phyloP scores from a whole-genome alignment of 768 basidiomycete genomes.

The Russula griseocarnosa region DNA sequence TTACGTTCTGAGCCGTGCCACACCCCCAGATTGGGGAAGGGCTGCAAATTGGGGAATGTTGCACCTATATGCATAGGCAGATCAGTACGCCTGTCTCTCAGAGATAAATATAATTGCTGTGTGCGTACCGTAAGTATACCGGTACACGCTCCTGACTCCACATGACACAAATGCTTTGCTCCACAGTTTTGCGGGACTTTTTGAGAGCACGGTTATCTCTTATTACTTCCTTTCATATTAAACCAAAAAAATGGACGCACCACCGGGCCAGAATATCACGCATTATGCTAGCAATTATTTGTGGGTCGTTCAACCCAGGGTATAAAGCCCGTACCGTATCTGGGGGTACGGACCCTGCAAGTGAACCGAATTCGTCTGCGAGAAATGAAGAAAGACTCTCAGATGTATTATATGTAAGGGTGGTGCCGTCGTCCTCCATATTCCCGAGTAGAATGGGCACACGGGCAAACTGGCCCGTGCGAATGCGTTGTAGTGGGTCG shows the following conservation, averaged over 20 bases:
- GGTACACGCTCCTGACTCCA: too few relatives aligned
- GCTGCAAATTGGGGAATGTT: too few relatives aligned
- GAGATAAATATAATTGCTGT: too few relatives aligned
- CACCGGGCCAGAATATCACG: constrained; percentile 11
- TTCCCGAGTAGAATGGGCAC: constrained; percentile 20
- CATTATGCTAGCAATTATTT: constrained; percentile 5
- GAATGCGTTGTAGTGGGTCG: constrained; percentile 19
- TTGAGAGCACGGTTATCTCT: too few relatives aligned
- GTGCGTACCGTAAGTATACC: too few relatives aligned
- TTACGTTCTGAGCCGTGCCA: too few relatives aligned
- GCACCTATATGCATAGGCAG: too few relatives aligned
- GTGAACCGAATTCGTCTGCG: neutral
- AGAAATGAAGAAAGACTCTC: neutral
- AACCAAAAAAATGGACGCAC: neutral
- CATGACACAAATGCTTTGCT: too few relatives aligned
- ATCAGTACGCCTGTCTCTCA: too few relatives aligned
- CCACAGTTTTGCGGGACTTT: constrained; percentile 17
- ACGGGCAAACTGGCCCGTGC: neutral
- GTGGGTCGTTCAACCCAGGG: constrained; percentile 7
- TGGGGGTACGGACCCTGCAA: neutral
- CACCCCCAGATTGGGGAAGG: too few relatives aligned
- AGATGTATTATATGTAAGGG: neutral
- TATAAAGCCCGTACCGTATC: neutral
- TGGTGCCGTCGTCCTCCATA: constrained; percentile 12
- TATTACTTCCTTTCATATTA: too few relatives aligned